Conservation (phyloP, 208 protist genomes). For the Trypanosoma brucei region DNA sequence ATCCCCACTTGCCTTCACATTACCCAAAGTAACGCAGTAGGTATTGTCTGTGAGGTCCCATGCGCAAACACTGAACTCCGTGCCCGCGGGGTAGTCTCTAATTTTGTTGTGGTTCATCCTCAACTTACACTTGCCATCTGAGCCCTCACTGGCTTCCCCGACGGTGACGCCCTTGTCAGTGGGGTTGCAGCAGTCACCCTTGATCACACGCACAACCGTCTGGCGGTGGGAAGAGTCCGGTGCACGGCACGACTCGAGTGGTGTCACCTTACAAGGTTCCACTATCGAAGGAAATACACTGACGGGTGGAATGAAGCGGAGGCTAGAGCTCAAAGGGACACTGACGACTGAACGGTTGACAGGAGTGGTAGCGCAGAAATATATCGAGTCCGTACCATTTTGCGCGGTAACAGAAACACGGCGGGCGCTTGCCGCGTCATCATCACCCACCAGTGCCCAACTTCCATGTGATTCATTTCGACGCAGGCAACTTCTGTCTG, state of each 20-base stretch:
- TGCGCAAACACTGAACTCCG: constrained; percentile 48
- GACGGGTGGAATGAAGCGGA: constrained; percentile 24
- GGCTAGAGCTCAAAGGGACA: constrained; percentile 21
- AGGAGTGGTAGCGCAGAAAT: constrained; percentile 49
- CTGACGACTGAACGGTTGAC: constrained; percentile 40
- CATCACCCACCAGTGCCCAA: constrained; percentile 19
- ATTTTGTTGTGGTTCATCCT: constrained; percentile 21
- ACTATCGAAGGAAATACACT: constrained; percentile 30
- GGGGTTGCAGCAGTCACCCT: constrained; percentile 51
- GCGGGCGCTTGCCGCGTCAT: constrained; percentile 12
- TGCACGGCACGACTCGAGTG: constrained; percentile 28
- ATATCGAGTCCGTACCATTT: constrained; percentile 20
- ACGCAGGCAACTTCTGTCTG: constrained; percentile 26
- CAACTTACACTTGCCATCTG: constrained; percentile 33
- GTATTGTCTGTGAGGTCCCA: constrained; percentile 35
- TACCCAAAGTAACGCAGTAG: constrained; percentile 47
- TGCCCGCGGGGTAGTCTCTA: constrained; percentile 19
- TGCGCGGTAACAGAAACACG: constrained; percentile 39
- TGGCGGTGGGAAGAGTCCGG: constrained; percentile 23
- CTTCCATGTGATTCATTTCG: constrained; percentile 30
- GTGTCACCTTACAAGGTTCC: constrained; percentile 24
- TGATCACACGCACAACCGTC: constrained; percentile 31
- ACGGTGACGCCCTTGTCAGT: constrained; percentile 25
- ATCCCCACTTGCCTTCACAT: constrained; percentile 25
- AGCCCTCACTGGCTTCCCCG: constrained; percentile 17